Base-by-base conservation (phyloP, 2,329 filamentous ascomycete species). In the Cordyceps tenuipes region DNA sequence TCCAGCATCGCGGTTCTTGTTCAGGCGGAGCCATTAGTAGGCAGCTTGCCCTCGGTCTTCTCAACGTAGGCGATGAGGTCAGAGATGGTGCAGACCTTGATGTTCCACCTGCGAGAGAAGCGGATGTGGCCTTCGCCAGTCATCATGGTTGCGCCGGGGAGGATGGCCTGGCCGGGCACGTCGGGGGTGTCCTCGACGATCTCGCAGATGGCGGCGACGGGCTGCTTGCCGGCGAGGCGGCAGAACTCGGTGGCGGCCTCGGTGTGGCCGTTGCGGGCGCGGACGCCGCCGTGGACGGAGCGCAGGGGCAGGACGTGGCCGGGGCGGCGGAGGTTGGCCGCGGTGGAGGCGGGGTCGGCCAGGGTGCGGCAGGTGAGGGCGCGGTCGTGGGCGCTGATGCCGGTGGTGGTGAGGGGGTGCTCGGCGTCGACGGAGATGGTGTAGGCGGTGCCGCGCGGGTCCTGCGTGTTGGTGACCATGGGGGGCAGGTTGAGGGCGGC, bases 21-120 rank as follows among this genome's bases (percentile, higher is more conserved):
- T 49, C 21, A 57, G 15, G 59, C 57, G 46, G 69, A 71, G n/a
- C 77, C 78, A 60, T 81, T 82, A 26, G 73, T 63, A 54, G 70
- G 71, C 13, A 81, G 69, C 72, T 82, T 83, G 43, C 86, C 86
- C 76, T 92, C 87, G 44, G 80, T 86, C 78, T 85, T 86, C 73
- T 94, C 88, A 61, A 96, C 77, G 72, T 95, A 89, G 61, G 78
- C 79, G 31, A 93, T 87, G 75, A 99, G 74, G 74, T 93, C 91
- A 71, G 93, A 91, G 75, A 99, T 97, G 34, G 94, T 97, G 76
- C 92, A 96, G 62, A 96, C 91, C 78, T 89, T 94, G 66, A 99
- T 78, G 5, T 91, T 91, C 86, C 89, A 97, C 74, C 82, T 86
- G 74, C 85, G 85, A 31, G 91, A 94, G 80, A 99, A 99, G 55